These are phyloP conservation scores for Chamaecrista fasciculata DNA, from an alignment of 306 rosid species.

Conservation along the genomic window DNA sequence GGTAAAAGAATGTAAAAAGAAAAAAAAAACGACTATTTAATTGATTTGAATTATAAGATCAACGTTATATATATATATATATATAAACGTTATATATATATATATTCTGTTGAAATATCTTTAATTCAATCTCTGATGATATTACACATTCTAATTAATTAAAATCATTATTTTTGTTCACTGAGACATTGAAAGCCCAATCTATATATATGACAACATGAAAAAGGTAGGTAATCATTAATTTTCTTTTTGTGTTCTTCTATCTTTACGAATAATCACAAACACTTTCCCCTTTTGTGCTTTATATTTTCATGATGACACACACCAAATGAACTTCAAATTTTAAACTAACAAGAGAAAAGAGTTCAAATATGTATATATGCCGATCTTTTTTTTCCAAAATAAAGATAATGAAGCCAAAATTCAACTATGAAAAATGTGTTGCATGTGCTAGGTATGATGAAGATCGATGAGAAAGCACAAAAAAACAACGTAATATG, in stretches of 20 bases:
- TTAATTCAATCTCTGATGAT: too few relatives aligned
- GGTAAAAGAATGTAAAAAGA: too few relatives aligned
- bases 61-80: too few relatives aligned
- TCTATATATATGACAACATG: too few relatives aligned
- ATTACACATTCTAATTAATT: too few relatives aligned
- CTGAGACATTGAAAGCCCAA: too few relatives aligned
- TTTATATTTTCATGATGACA: not conserved
- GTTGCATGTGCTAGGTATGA: not conserved
- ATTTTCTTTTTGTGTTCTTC: conserved; percentile 15
- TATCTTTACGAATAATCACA: not conserved
- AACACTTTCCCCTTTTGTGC: not conserved
- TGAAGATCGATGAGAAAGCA: conserved; percentile 36
- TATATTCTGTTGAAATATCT: too few relatives aligned
- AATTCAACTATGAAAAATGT: not conserved
- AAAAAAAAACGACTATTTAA: too few relatives aligned
- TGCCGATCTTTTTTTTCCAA: not conserved
- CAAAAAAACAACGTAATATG: conserved; percentile 31
- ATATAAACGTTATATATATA: too few relatives aligned
- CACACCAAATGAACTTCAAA: conserved; percentile 10
- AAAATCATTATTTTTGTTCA: too few relatives aligned
- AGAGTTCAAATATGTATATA: not conserved
- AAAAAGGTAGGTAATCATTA: too few relatives aligned
- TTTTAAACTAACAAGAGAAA: not conserved
- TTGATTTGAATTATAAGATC: too few relatives aligned
- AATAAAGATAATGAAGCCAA: not conserved